These are phyloP conservation scores for Gaultheria prostrata DNA, from an alignment of 148 eudicot species.

Conservation along the genomic window DNA sequence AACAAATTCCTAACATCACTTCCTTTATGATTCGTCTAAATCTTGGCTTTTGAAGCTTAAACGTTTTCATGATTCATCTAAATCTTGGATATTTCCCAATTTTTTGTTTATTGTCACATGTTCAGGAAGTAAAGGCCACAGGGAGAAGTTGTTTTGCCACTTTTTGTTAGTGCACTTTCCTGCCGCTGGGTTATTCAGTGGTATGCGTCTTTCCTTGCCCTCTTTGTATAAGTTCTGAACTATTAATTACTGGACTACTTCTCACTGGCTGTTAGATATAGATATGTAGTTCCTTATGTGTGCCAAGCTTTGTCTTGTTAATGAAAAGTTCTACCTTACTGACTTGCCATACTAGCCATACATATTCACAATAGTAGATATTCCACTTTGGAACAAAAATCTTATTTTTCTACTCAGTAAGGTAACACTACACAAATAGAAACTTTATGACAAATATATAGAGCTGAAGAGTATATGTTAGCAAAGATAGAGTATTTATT, in stretches of 20 bases:
- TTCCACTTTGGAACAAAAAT: not conserved
- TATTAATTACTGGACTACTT: too few relatives aligned
- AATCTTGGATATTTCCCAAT: too few relatives aligned
- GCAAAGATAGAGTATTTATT: not conserved
- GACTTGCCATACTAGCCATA: not conserved
- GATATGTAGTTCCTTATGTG: too few relatives aligned
- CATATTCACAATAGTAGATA: not conserved
- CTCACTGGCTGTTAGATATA: too few relatives aligned
- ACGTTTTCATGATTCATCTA: not conserved
- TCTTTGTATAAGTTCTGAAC: too few relatives aligned
- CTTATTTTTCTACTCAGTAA: not conserved
- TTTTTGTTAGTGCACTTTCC: not conserved
- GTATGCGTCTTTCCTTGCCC: not conserved
- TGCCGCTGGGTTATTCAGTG: not conserved
- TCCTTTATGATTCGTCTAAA: not conserved
- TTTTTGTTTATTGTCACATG: not conserved
- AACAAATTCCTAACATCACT: not conserved
- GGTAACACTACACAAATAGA: not conserved
- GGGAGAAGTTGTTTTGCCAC: not conserved
- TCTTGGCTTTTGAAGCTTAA: not conserved
- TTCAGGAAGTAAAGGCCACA: not conserved
- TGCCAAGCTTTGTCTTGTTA: too few relatives aligned
- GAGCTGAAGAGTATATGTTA: not conserved
- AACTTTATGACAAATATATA: not conserved
- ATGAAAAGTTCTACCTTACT: not conserved